A percentile compares a stretch with the other conserved stretches of the same genome.
Evolutionary conservation across 2,329 filamentous ascomycete species (phyloP).

Genomic region (Ophiocordyceps unilateralis): DNA sequence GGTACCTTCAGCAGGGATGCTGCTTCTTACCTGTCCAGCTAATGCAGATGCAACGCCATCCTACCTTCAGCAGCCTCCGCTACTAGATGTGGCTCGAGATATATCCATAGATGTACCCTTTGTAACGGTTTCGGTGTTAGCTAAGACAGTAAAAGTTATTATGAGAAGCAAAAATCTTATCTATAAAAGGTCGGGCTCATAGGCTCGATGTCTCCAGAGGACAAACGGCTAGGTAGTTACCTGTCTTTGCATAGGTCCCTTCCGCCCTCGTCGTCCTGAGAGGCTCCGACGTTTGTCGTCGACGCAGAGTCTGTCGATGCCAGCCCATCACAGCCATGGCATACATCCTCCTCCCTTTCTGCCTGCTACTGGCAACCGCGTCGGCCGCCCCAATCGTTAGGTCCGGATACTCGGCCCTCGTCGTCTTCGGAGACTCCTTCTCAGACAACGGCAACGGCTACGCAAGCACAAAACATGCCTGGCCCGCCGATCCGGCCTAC

Average conservation of each 20-base stretch:
- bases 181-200: neutral
- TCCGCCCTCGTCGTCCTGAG: no score
- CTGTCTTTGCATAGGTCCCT: no score
- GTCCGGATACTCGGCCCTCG: neutral
- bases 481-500: neutral
- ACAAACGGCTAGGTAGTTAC: no score
- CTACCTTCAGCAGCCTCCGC: no score
- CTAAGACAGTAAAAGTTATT: neutral
- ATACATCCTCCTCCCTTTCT: neutral
- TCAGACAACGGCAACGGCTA: neutral
- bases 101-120: no score
- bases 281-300: no score
- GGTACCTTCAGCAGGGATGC: no score
- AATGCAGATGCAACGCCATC: no score
- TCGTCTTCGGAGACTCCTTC: neutral
- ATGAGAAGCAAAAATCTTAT: neutral
- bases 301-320: neutral
- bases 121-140: no score
- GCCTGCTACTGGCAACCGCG: neutral
- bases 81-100: no score
- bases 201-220: no score
- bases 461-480: neutral
- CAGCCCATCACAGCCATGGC: neutral
- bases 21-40: no score
- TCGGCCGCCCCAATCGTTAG: neutral